These are phyloP conservation scores for Plasmopara muralis DNA, from an alignment of 352 stramenopile species.

Conservation along the genomic window DNA sequence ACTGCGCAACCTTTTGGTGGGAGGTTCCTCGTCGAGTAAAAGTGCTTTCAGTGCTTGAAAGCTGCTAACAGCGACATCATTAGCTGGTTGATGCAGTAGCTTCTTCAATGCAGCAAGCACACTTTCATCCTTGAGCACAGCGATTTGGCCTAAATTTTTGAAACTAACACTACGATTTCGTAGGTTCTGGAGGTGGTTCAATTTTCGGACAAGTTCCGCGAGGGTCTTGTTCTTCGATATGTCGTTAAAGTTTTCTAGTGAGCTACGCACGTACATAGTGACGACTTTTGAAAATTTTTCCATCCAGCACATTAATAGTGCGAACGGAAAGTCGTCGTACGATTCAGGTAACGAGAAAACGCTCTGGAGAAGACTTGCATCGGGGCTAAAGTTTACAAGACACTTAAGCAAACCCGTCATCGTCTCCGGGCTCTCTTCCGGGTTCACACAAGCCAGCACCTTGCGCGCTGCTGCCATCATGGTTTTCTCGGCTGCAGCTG, in stretches of 20 bases:
- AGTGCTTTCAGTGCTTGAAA: conserved; percentile 27
- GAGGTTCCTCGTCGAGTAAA: conserved; percentile 31
- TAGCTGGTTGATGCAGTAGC: conserved; percentile 22
- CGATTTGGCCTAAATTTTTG: conserved; percentile 10
- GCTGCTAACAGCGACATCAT: conserved; percentile 5
- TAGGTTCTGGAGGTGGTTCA: conserved; percentile 51
- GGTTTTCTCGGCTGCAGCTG: conserved; percentile 35
- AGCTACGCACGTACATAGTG: conserved; percentile 44
- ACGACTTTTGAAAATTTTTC: conserved; percentile 59
- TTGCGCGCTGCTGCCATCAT: conserved; percentile 71
- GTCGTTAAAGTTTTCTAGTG: conserved; percentile 31
- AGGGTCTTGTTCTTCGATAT: conserved; percentile 33
- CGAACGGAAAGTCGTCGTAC: conserved; percentile 62
- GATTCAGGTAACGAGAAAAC: conserved; percentile 61
- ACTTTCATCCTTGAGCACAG: conserved; percentile 43
- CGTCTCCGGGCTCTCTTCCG: conserved; percentile 59
- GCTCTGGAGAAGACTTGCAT: conserved; percentile 60
- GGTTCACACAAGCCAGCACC: conserved; percentile 67
- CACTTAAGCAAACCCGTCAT: conserved; percentile 74
- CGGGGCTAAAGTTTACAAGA: conserved; percentile 59
- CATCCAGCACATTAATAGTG: conserved; percentile 63
- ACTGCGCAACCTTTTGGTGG: conserved; percentile 48
- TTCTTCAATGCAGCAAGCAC: conserved; percentile 32
- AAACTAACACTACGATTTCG: conserved; percentile 13
- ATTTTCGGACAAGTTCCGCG: conserved; percentile 48